Conservation (phyloP, 306 rosid species). For the Medicago truncatula region MtrunA17r5.0-ANR NC_053044.1:58490501-58491000, state of each 20-base stretch:
- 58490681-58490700: slow-evolving; percentile 30
- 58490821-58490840: too few relatives aligned
- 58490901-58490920: slow-evolving; percentile 29
- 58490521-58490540: neutral
- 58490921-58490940: slow-evolving; percentile 42
- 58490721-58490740: neutral
- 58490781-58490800: too few relatives aligned
- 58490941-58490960: slow-evolving; percentile 35
- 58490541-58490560: slow-evolving; percentile 10
- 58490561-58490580: slow-evolving; percentile 14
- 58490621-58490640: slow-evolving; percentile 46
- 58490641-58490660: slow-evolving; percentile 27
- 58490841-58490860: too few relatives aligned
- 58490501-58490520: slow-evolving; percentile 11
- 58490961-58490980: slow-evolving; percentile 34
- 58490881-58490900: neutral
- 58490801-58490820: too few relatives aligned
- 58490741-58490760: too few relatives aligned
- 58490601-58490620: slow-evolving; percentile 44
- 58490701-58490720: slow-evolving; percentile 26
- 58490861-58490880: too few relatives aligned
- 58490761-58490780: too few relatives aligned
- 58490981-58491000: slow-evolving; percentile 61
- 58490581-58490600: slow-evolving; percentile 22
- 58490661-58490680: slow-evolving; percentile 38